Percentiles rank a stretch among this genome's conserved stretches.
These are phyloP conservation scores for Austroboletus eburneus DNA, from an alignment of 768 basidiomycete genomes.

Conservation along the genomic window DNA sequence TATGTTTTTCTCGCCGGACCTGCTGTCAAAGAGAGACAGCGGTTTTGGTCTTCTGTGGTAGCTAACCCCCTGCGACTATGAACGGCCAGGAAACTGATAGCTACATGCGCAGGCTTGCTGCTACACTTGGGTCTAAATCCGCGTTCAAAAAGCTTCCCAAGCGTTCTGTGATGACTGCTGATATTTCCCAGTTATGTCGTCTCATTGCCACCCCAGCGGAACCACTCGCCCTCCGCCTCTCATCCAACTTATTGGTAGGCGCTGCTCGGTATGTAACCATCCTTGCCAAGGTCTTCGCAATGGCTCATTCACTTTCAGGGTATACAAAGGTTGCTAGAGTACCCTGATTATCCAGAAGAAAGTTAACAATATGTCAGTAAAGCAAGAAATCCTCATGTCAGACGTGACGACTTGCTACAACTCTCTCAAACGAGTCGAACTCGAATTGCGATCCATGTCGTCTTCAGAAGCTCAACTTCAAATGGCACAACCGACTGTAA, in stretches of 20 bases:
- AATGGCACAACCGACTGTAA: slow-evolving; percentile 62
- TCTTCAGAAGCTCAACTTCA: slow-evolving; percentile 54
- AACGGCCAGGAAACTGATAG: slow-evolving; percentile 12
- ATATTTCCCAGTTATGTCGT: slow-evolving; percentile 76
- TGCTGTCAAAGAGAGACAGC: slow-evolving; percentile 77
- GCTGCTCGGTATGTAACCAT: slow-evolving; percentile 64
- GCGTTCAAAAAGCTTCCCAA: slow-evolving; percentile 79
- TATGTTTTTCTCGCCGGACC: slow-evolving; percentile 88
- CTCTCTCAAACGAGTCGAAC: slow-evolving; percentile 72
- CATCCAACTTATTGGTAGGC: slow-evolving; percentile 86
- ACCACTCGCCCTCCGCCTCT: slow-evolving; percentile 80
- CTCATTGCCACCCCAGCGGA: slow-evolving; percentile 81
- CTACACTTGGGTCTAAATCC: slow-evolving; percentile 86
- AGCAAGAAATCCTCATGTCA: slow-evolving; percentile 76
- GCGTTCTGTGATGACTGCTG: slow-evolving; percentile 78
- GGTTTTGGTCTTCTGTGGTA: slow-evolving; percentile 90
- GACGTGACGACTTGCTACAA: slow-evolving; percentile 79
- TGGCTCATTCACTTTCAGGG: slow-evolving; percentile 25
- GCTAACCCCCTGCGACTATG: slow-evolving; percentile 4
- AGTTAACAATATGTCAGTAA: slow-evolving; percentile 45
- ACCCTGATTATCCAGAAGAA: neutral
- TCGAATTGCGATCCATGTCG: slow-evolving; percentile 51
- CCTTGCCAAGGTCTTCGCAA: neutral
- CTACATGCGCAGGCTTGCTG: slow-evolving; percentile 66
- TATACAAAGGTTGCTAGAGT: slow-evolving; percentile 48